These are phyloP conservation scores for Cubamyces lactineus DNA, from an alignment of 768 basidiomycete genomes.

Conservation along the genomic window DNA sequence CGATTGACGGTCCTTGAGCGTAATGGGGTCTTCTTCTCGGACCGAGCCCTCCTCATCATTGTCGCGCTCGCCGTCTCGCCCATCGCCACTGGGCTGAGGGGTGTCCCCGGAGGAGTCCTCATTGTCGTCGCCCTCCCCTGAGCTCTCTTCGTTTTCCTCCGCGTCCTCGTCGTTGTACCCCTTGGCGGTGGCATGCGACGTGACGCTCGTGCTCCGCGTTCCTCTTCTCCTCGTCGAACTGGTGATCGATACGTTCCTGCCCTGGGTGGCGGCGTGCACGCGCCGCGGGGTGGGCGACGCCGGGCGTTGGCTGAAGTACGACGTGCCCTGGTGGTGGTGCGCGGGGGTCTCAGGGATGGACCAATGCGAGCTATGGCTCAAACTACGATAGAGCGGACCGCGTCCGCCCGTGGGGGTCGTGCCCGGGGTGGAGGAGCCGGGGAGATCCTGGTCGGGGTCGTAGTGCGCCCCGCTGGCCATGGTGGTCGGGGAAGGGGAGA, in stretches of 20 bases:
- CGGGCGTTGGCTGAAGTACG: slow-evolving; percentile 55
- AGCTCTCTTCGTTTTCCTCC: slow-evolving; percentile 56
- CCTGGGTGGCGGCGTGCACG: slow-evolving; percentile 44
- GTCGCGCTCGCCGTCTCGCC: slow-evolving; percentile 40
- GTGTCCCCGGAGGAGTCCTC: slow-evolving; percentile 38
- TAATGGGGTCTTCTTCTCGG: slow-evolving; percentile 82
- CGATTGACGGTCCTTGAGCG: slow-evolving; percentile 93
- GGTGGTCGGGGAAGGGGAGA: not conserved
- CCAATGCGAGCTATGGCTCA: slow-evolving; percentile 61
- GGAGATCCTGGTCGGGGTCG: slow-evolving; percentile 22
- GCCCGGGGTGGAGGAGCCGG: slow-evolving; percentile 16
- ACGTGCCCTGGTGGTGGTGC: slow-evolving; percentile 72
- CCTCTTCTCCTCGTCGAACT: slow-evolving; percentile 50
- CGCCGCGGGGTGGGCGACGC: slow-evolving; percentile 52
- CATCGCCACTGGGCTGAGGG: slow-evolving; percentile 34
- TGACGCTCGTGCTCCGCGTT: slow-evolving; percentile 63
- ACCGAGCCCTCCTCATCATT: slow-evolving; percentile 43
- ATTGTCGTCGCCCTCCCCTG: slow-evolving; percentile 34
- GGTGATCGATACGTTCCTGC: slow-evolving; percentile 52
- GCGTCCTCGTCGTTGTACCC: slow-evolving; percentile 50
- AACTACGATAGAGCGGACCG: slow-evolving; percentile 31
- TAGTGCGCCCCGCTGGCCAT: slow-evolving; percentile 22
- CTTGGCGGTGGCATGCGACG: slow-evolving; percentile 52
- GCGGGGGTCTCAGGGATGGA: slow-evolving; percentile 58
- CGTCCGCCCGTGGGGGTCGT: slow-evolving; percentile 25